Base-by-base conservation (phyloP, 1,284 basidiomycete genomes). In the Inonotus obliquus region DNA sequence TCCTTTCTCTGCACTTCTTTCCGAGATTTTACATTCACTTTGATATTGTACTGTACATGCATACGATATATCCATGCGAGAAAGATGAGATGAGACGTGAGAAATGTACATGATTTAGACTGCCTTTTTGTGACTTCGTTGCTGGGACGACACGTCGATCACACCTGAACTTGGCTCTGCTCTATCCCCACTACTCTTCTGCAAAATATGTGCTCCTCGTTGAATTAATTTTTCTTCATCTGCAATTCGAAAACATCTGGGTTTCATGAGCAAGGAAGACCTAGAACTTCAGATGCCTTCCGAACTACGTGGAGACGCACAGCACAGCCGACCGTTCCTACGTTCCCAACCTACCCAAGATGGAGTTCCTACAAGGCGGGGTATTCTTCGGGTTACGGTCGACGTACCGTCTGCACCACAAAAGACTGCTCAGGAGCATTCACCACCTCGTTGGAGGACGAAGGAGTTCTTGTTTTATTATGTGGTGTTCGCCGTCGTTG, bases 401-500 rank as follows among this genome's bases (percentile, higher is more conserved):
- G 57, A 64, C 13, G 57, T 52, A 25, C 60, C 60, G 2, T 19
- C 38, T 29, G 21, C 55, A 35, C 14, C 45, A n/a, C 55, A 37
- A 21, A 57, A 51, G 32, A 21, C 32, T 23, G 49, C 32, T 23
- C 54, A 63, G 61, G 53, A 60, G 23, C 71, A 68, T 49, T 73
- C 74, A 5, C 76, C 75, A 2, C 66, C 85, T 29, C 73, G 91
- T 76, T 98, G 96, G 96, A 75, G 74, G 52, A 91, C 93, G 0
- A 73, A 77, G 17, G 96, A 98, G 73, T 98, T 97, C 76, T 77
- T 83, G 63, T 69, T 90, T 57, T 98, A 98, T 76, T 86, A 80
- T 63, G 65, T 86, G 27, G 77, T 87, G 1, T 85, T 88, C 41
- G 71, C 77, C 14, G 57, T 90, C 23, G 85, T 82, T 13, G 74